phyloP scores from a whole-genome alignment of 2,329 filamentous ascomycete species.

The Fusarium lateritium region DNA sequence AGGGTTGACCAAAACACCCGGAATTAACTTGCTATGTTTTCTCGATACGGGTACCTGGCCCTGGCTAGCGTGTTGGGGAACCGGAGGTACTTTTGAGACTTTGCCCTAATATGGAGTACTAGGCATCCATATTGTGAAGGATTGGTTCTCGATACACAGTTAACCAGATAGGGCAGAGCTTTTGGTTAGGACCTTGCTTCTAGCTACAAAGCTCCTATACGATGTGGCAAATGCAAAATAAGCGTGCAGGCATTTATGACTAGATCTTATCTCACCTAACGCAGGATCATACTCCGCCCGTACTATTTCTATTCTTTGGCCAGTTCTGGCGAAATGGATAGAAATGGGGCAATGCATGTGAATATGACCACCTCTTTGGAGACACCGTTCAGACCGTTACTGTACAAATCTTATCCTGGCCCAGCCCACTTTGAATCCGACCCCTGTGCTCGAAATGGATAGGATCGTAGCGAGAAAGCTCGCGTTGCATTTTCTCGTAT shows the following conservation, averaged over 20 bases:
- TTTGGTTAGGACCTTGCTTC: background rate
- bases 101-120: background rate
- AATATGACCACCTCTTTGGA: background rate
- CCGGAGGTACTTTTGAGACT: background rate
- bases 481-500: background rate
- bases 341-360: too few species aligned
- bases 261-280: background rate
- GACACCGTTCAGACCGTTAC: background rate
- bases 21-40: background rate
- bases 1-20: too few species aligned
- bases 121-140: background rate
- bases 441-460: background rate
- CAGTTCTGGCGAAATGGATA: background rate
- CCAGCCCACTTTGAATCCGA: constrained; percentile 1
- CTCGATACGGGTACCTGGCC: background rate
- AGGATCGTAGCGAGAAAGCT: background rate
- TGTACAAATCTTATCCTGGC: constrained; percentile 1
- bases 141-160: background rate
- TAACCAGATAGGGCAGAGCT: background rate
- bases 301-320: background rate
- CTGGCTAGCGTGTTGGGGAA: background rate
- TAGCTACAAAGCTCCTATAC: background rate
- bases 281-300: background rate
- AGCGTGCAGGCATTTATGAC: background rate
- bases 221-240: background rate